phyloP scores from a whole-genome alignment of 257 asterid genomes.

The Henckelia pumila region DNA sequence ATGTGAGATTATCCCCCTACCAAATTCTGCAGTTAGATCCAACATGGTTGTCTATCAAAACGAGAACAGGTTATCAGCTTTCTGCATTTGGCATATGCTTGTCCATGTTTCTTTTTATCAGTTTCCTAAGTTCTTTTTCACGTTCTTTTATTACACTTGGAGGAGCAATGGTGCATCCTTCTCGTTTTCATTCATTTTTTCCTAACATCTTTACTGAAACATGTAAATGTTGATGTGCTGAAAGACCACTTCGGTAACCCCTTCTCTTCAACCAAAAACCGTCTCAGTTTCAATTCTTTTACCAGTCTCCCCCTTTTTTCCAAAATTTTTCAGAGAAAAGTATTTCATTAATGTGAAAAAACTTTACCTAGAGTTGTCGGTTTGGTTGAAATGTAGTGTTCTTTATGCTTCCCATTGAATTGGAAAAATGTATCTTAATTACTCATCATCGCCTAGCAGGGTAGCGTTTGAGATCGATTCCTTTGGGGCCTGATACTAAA shows the following conservation, averaged over 20 bases:
- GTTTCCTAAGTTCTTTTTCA: not conserved
- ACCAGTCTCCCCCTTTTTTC: not conserved
- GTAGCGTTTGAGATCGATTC: not conserved
- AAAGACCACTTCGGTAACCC: not conserved
- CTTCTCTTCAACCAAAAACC: not conserved
- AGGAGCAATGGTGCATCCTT: slow-evolving; percentile 19
- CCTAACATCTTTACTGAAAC: slow-evolving; percentile 3
- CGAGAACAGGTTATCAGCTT: slow-evolving; percentile 72
- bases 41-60: slow-evolving; percentile 54
- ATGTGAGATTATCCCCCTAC: slow-evolving; percentile 80
- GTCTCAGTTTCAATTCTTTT: not conserved
- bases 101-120: slow-evolving; percentile 6
- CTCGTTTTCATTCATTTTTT: slow-evolving; percentile 4
- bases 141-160: not conserved
- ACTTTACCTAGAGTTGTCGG: not conserved
- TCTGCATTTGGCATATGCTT: slow-evolving; percentile 20
- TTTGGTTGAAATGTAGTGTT: not conserved
- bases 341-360: not conserved
- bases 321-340: not conserved
- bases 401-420: not conserved
- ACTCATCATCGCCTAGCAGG: not conserved
- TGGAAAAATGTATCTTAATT: not conserved
- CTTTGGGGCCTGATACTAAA: not conserved
- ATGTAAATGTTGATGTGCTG: not conserved
- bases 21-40: slow-evolving; percentile 62